Evolutionary conservation across 768 basidiomycete species (phyloP).

Genomic region (Sarcodon aspratus): DNA sequence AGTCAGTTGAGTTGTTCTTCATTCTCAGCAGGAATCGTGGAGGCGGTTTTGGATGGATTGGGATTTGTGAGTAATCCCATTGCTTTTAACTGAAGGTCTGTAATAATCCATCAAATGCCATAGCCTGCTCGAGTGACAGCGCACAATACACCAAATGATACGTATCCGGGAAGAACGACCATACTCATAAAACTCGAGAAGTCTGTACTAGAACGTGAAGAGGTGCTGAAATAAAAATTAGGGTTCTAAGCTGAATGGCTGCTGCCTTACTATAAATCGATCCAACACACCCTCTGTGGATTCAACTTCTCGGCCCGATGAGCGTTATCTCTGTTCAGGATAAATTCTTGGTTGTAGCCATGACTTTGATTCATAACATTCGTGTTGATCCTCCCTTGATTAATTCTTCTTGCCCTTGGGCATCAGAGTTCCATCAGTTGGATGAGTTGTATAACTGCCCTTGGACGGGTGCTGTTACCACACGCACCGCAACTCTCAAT

Average conservation of each 20-base stretch:
- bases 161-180: constrained; percentile 79
- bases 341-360: constrained; percentile 11
- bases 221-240: constrained; percentile 57
- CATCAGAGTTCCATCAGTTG: constrained; percentile 56
- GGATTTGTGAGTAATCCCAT: constrained; percentile 65
- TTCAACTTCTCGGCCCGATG: background rate
- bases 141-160: constrained; percentile 79
- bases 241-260: background rate
- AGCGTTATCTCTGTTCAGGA: constrained; percentile 2
- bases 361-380: constrained; percentile 50
- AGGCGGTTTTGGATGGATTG: constrained; percentile 89
- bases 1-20: constrained; percentile 94
- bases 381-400: constrained; percentile 52
- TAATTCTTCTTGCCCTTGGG: constrained; percentile 78
- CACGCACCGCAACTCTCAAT: constrained; percentile 59
- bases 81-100: constrained; percentile 1
- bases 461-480: constrained; percentile 71
- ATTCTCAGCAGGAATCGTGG: constrained; percentile 93
- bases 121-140: constrained; percentile 97
- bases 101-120: background rate
- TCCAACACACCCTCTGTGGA: too few species aligned
- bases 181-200: constrained; percentile 95
- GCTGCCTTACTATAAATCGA: constrained; percentile 1
- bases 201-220: constrained; percentile 88
- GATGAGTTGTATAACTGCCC: constrained; percentile 51